Percentiles rank a stretch among this genome's conserved stretches.
phyloP scores from a whole-genome alignment of 805 yeast genomes.

The Diddensiella transvaalensis region DNA sequence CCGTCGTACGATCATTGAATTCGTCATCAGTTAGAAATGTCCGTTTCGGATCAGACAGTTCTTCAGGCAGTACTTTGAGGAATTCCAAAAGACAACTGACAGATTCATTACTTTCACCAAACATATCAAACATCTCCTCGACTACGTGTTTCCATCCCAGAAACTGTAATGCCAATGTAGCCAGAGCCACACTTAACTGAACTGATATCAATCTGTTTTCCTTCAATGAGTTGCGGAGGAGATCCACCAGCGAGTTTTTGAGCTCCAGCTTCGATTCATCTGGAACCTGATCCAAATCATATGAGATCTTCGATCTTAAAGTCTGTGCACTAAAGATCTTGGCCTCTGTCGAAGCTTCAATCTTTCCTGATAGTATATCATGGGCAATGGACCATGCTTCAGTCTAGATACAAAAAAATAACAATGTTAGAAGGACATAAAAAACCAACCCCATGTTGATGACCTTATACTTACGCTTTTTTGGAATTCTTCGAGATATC shows the following conservation, averaged over 20 bases:
- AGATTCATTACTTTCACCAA: constrained; percentile 40
- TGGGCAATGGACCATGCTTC: constrained; percentile 74
- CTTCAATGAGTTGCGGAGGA: constrained; percentile 53
- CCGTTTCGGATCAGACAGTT: constrained; percentile 69
- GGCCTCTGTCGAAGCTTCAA: constrained; percentile 45
- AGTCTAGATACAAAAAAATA: constrained; percentile 18
- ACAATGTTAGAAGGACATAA: constrained; percentile 6
- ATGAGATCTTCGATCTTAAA: constrained; percentile 68
- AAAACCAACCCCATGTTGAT: too few species aligned
- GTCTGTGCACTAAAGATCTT: constrained; percentile 91
- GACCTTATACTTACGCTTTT: constrained; percentile 41
- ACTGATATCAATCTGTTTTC: constrained; percentile 64
- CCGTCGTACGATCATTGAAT: constrained; percentile 57
- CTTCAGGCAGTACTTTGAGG: constrained; percentile 87
- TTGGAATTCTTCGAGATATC: constrained; percentile 75
- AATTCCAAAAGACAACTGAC: constrained; percentile 64
- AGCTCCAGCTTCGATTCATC: constrained; percentile 53
- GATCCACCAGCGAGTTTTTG: constrained; percentile 60
- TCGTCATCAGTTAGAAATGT: constrained; percentile 82
- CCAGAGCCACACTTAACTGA: constrained; percentile 77
- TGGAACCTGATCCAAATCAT: constrained; percentile 79
- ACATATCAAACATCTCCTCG: constrained; percentile 54
- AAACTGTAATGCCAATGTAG: constrained; percentile 77
- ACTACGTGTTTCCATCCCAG: constrained; percentile 69
- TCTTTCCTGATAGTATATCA: constrained; percentile 43